Evolutionary conservation across 169 alveolate species (phyloP), one percentile per base, ranked within the genome.

Genomic region (Cryptosporidium sp.): DNA sequence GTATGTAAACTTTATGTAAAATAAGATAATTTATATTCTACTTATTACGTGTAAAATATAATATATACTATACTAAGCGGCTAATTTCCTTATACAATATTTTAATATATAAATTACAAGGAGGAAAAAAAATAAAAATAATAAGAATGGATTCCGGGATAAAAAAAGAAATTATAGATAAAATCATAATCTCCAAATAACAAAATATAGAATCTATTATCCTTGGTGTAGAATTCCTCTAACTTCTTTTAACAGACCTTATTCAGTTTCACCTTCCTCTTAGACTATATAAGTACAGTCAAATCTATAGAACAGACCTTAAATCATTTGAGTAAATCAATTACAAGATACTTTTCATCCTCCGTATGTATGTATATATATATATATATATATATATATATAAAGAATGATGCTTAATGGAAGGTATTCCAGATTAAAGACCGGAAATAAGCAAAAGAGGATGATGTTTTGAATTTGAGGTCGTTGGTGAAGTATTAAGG

Each of bases 201-300:
- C 51, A 37, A 65, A 65, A 65, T 65, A 65, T 65, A 65, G 72
- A 65, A 33, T 37, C 72, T 56, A 56, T 56, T 56, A 56, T 56
- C 67, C 67, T 56, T 56, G 14, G 4, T 26, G 31, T 56, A 21
- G 18, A 56, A 21, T 26, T 3, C 35, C 67, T 56, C 67, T 21
- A 56, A 21, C 35, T 56, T 8, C 35, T 56, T 21, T 14, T 39
- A 56, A 21, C 67, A 56, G n/a, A 16, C 31, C 67, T 5, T 10
- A 35, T 56, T 26, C 67, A 16, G 67, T 56, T 21, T 56, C 67
- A 56, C 39, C 35, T 42, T 42, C 67, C 67, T 56, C 29, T 56
- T 26, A 56, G 21, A 56, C 67, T 56, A 56, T 56, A 56, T 56
- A 56, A 56, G 67, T 56, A 56, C 35, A 23, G 67, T 21, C 67